Base-by-base conservation (phyloP, 345 rosid species). In the Heritiera fomes region DNA sequence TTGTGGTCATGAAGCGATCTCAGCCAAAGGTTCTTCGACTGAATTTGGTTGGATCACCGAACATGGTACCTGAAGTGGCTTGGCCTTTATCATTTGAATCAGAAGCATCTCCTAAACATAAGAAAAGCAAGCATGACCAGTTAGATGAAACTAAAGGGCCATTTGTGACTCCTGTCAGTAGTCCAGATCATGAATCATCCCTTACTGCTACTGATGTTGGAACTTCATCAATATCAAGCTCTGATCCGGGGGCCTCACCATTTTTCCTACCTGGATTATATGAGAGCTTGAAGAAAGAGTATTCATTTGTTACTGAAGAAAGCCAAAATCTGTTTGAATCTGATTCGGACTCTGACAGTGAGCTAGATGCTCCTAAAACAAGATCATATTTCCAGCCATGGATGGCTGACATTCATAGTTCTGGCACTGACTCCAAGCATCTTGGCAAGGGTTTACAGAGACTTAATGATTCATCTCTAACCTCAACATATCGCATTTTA, bases 221-320 rank as follows among this genome's bases (percentile, higher is more conserved):
- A 64, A 87, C 98, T 75, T 94, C 95, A 68, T 96, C 99, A 28
- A 89, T 94, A 65, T 94, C 99, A 52, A 92, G 99, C 83, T 90
- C 93, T 53, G 99, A 96, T 83, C 93, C 89, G 1, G 97, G 91
- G 77, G 88, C 97, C 70, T 96, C 97, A 6, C 98, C 99, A 7
- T 89, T 86, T 82, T 75, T 88, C 46, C 80, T 85, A 45, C 82
- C 93, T 66, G 91, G 79, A 71, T 28, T 87, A 53, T 86, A 85
- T 72, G 89, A 79, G 34, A 91, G 84, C 34, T 82, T 83, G 78
- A 90, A 88, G 86, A 91, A 90, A 75, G 93, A 84, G 70, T 85
- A 82, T 78, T 70, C 84, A 0, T 79, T 84, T 69, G 80, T 82
- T n/a, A 76, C 61, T 47, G 91, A 88, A 76, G 90, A 87, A 78